phyloP scores from a whole-genome alignment of 1,284 basidiomycete genomes.

The Clitocybe nebularis region DNA sequence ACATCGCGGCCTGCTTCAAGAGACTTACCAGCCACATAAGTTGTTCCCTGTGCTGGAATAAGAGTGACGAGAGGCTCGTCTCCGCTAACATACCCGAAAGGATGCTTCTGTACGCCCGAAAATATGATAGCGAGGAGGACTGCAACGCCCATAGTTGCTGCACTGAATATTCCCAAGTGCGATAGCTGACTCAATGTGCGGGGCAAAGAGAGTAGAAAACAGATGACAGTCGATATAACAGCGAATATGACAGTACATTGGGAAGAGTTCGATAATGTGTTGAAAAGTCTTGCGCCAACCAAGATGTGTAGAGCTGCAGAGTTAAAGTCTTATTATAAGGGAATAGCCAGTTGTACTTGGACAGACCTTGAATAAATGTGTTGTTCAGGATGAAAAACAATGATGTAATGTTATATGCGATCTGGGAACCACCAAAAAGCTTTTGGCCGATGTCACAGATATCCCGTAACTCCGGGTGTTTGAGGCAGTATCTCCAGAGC shows the following conservation, averaged over 20 bases:
- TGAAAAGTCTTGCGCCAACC: conserved; percentile 45
- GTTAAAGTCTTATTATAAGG: background rate
- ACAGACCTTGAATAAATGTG: conserved; percentile 41
- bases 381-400: conserved; percentile 49
- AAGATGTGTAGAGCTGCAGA: conserved; percentile 37
- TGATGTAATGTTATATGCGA: conserved; percentile 46
- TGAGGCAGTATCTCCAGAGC: conserved; percentile 56
- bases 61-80: conserved; percentile 35
- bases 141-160: conserved; percentile 54
- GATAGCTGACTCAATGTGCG: conserved; percentile 51
- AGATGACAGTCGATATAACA: conserved; percentile 37
- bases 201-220: conserved; percentile 48
- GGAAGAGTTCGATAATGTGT: conserved; percentile 55
- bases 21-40: conserved; percentile 47
- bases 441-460: conserved; percentile 61
- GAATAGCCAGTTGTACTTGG: background rate
- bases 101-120: conserved; percentile 46
- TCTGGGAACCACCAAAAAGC: conserved; percentile 43
- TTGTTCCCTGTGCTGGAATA: conserved; percentile 40
- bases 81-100: conserved; percentile 34
- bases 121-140: conserved; percentile 53
- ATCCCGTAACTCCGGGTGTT: conserved; percentile 55
- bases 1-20: conserved; percentile 26
- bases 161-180: conserved; percentile 38
- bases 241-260: conserved; percentile 56